These are phyloP conservation scores for Mycena sp. DNA, from an alignment of 1,284 basidiomycete species.

Conservation along the genomic window DNA sequence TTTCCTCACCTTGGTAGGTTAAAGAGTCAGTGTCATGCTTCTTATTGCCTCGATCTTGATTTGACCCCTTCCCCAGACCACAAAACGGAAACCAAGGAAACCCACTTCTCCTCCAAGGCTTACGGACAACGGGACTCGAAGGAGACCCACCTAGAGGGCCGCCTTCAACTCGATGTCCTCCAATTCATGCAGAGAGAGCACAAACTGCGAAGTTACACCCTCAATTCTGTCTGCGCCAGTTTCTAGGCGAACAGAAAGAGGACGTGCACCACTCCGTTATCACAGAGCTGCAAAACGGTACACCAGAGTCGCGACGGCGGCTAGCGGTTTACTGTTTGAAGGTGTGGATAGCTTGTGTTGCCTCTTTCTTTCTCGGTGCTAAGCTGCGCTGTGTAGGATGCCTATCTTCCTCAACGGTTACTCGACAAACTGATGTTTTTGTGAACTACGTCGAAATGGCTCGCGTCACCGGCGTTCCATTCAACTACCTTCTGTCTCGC, in stretches of 20 bases:
- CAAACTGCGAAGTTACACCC: conserved; percentile 93
- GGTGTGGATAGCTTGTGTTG: conserved; percentile 51
- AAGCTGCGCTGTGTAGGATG: conserved; percentile 70
- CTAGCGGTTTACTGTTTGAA: conserved; percentile 97
- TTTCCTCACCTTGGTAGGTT: conserved; percentile 87
- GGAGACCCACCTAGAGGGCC: conserved; percentile 88
- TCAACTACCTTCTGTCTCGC: conserved; percentile 91
- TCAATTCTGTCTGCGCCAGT: conserved; percentile 97
- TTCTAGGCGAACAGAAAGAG: conserved; percentile 96
- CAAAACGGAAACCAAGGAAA: conserved; percentile 85
- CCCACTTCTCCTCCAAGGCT: conserved; percentile 96
- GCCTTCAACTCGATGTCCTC: conserved; percentile 91
- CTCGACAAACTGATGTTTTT: conserved; percentile 97
- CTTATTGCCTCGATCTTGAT: background rate
- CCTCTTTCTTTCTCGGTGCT: background rate
- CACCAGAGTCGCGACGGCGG: conserved; percentile 87
- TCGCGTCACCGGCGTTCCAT: conserved; percentile 96
- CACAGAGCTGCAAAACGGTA: conserved; percentile 95
- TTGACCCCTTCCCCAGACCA: conserved; percentile 55
- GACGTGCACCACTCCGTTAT: conserved; percentile 98
- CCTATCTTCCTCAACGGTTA: conserved; percentile 92
- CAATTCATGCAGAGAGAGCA: conserved; percentile 98
- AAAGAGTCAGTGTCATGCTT: conserved; percentile 59
- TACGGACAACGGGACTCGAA: conserved; percentile 96
- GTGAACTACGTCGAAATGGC: conserved; percentile 97